Base-by-base conservation (phyloP, 2,329 filamentous ascomycete genomes). In the Cucurbitaria berberidis region DNA sequence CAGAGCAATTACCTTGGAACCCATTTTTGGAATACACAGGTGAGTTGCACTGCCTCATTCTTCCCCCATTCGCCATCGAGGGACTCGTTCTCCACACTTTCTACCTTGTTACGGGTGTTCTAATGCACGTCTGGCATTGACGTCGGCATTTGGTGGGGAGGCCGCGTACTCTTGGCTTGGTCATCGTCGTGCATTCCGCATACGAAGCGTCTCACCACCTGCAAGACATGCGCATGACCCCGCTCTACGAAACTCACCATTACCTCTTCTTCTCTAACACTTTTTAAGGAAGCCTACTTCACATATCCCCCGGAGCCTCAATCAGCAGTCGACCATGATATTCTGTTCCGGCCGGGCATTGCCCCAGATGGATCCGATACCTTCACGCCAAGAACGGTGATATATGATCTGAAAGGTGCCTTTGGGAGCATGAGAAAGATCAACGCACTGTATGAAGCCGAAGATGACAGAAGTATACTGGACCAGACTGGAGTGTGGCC, bases 1-100 rank as follows among this genome's bases (percentile, higher is more conserved):
- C 87, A 90, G 71, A 93, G 90, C 74, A 99, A 99, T 75, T 96
- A 97, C 69, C 80, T 96, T 19, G 93, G 89, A 26, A 96, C 93
- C 0, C 95, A 99, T 78, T 99, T 97, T 75, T 99, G 95, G 95
- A 99, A 99, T 68, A 82, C 90, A 5, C 93, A 96, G 81, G 90
- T 91, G 74, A 53, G 67, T 49, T 19, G 43, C 44, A 43, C 21
- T 39, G 36, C 41, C 40, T 60, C 29, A 15, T 26, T 30, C 34
- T 45, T 22, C 15, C 5, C 22, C 43, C 26, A 47, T 35, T 30
- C 8, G 19, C 30, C 34, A 19, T 21, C 11, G 9, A 18, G 16
- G 13, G 32, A 22, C 43, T 40, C n/a, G n/a, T 46, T 18, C 42
- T 30, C n/a, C 5, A 40, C 15, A 22, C 36, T 22, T 40, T n/a